Evolutionary conservation across 169 alveolate genomes (phyloP), one percentile per base, ranked within the genome.

Genomic region (Eimeria necatrix): DNA sequence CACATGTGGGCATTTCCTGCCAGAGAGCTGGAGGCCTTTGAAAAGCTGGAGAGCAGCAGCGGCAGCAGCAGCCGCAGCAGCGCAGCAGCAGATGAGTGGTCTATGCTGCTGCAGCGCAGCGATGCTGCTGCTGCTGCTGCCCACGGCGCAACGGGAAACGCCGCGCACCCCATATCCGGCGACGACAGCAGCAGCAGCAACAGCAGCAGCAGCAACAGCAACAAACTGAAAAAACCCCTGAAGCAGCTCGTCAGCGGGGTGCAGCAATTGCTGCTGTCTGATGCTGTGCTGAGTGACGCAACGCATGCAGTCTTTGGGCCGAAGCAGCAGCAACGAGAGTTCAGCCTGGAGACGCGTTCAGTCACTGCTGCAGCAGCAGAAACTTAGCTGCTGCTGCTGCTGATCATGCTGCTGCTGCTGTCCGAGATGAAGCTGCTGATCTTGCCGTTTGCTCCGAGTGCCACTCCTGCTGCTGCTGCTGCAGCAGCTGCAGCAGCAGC

Each of bases 271-370:
- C 93, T 86, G 51, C 48, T 61, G 61, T 18, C 64, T 4, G 93
- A 61, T 52, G 93, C 70, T 20, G 83, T 61, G 49, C 93, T 61
- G 78, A 41, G 76, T 26, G 93, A 68, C 49, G 76, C 93, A 14
- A 86, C 93, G 41, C 60, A 61, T 12, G 93, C 92, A 8, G 70
- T 59, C 41, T 26, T 68, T 46, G 93, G 68, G 32, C 73, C 64
- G 14, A 8, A 56, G 64, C n/a, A 71, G 83, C 83, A 18, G 18
- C 12, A 2, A 0, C 51, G 20, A 6, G 51, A n/a, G 41, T 71
- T 71, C 5, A 22, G 18, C 53, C 6, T 56, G 14, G 64, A 56
- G 14, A 8, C 64, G 14, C 64, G 64, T 8, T 56, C 64, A 9
- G 8, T 14, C 8, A 56, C 64, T 5, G 76, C 41, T n/a, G 26